Evolutionary conservation across 352 stramenopile genomes (phyloP), one percentile per base, ranked within the genome.

Genomic region (Pythium oligandrum): DNA sequence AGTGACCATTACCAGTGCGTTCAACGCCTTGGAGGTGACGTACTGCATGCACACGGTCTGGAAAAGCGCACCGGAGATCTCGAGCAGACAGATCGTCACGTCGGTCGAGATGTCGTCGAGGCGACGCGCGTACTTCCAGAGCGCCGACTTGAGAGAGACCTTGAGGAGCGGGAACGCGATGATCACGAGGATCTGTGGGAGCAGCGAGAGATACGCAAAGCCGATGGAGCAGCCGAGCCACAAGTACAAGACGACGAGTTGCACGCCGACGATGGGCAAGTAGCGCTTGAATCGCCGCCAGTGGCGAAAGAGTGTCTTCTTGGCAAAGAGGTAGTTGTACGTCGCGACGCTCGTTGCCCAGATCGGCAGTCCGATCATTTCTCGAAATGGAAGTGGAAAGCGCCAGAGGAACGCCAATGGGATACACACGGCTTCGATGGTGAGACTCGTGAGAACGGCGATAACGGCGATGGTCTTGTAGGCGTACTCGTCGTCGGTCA

Each of bases 1-100:
- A 1, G 43, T 40, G 10, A 37, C 26, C 1, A 57, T 36, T 3
- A 57, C 34, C 6, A 44, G 17, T 42, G 44, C 51, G 32, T 37
- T 50, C 4, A 57, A 31, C 9, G 26, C 26, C 3, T n/a, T 32
- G 4, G 53, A 59, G 5, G 35, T 17, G 6, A 53, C 53, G 33
- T 44, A 62, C 49, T 57, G 51, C n/a, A 61, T 49, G 38, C 58
- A 66, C 32, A 61, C 47, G 10, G 52, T 66, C 48, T 66, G 58
- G 52, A 57, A 61, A n/a, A 66, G 53, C 2, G 52, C 58, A 3
- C 58, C 48, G 2, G 47, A 53, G 37, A 66, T 51, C n/a, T 66
- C 58, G 2, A 66, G 31, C 47, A 61, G 48, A 10, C 51, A 66
- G 32, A 66, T 55, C 1, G 58, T 66, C 3, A 60, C 43, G 48